Evolutionary conservation across 2,329 filamentous ascomycete species (phyloP).

Genomic region (Chalaropsis ovoidea): DNA sequence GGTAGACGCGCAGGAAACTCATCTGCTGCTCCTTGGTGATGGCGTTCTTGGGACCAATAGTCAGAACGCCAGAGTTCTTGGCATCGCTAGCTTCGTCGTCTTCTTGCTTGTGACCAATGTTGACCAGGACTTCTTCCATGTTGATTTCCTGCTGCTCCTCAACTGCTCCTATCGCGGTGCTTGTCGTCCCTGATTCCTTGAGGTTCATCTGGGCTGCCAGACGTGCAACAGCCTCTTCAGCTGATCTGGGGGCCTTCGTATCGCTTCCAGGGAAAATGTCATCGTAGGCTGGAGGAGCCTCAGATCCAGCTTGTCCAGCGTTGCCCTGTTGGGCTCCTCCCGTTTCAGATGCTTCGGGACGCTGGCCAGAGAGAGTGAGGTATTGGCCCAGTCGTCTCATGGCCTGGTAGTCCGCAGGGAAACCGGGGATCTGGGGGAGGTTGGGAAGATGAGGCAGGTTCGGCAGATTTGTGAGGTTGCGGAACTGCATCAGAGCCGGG

Average conservation of each 20-base stretch:
- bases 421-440: constrained; percentile 47
- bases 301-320: constrained; percentile 24
- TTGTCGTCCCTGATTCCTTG: constrained; percentile 30
- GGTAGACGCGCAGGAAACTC: constrained; percentile 50
- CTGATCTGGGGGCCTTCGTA: constrained; percentile 39
- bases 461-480: constrained; percentile 41
- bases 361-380: constrained; percentile 49
- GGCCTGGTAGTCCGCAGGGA: constrained; percentile 63
- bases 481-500: constrained; percentile 43
- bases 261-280: constrained; percentile 59
- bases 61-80: constrained; percentile 39
- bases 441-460: constrained; percentile 46
- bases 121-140: constrained; percentile 42
- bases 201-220: constrained; percentile 21
- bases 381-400: constrained; percentile 63
- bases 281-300: constrained; percentile 63
- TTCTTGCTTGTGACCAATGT: constrained; percentile 31
- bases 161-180: constrained; percentile 30
- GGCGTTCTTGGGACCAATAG: constrained; percentile 52
- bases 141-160: constrained; percentile 25
- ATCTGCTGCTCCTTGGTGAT: constrained; percentile 58
- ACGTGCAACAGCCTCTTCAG: constrained; percentile 43
- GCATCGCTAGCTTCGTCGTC: neutral
- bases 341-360: constrained; percentile 40
- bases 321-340: constrained; percentile 25